Base-by-base conservation (phyloP, 495 filamentous ascomycete species). In the Penicillium turbatum region DNA sequence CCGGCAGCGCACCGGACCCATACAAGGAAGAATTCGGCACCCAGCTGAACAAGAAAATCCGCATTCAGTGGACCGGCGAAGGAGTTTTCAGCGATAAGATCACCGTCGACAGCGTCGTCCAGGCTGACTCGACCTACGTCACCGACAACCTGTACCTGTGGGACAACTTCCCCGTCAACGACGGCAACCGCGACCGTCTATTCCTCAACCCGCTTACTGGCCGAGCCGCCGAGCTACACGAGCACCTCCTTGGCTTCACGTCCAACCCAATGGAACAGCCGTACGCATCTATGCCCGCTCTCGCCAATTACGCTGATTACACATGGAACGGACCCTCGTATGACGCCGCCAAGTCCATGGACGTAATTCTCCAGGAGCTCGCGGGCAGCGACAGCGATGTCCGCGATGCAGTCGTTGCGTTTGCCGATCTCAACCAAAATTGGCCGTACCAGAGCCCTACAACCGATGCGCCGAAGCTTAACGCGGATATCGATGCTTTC, bases 141-240 rank as follows among this genome's bases (percentile, higher is more conserved):
- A 59, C 56, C 12, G 56, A 59, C 17, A 59, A 55, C 3, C 11
- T 59, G 5, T 59, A 51, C 40, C 6, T 59, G 7, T 59, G 56
- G 56, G 51, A 59, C 16, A 59, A 59, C 10, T 59, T 59, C 47
- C 56, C 56, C 29, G 56, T 59, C 11, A 59, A 59, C 34, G 56
- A 59, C 11, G 52, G 39, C 13, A 55, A 55, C 21, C 56, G 56
- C 3, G 29, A 59, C 15, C 56, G 52, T 0, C 46, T 59, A 1
- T 59, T 59, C 47, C 46, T 59, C 9, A 59, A 59, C 47, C 56
- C 56, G 1, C 32, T 59, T 5, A 59, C 46, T 11, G 46, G 45
- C 15, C 56, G 56, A 32, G 30, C 56, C 11, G 21, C 56, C 5
- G 36, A 51, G 2, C 29, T 59, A 13, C 47, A 55, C 41, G 51